Base-by-base conservation (phyloP, 345 rosid species). In the Citrus unshiu region DNA sequence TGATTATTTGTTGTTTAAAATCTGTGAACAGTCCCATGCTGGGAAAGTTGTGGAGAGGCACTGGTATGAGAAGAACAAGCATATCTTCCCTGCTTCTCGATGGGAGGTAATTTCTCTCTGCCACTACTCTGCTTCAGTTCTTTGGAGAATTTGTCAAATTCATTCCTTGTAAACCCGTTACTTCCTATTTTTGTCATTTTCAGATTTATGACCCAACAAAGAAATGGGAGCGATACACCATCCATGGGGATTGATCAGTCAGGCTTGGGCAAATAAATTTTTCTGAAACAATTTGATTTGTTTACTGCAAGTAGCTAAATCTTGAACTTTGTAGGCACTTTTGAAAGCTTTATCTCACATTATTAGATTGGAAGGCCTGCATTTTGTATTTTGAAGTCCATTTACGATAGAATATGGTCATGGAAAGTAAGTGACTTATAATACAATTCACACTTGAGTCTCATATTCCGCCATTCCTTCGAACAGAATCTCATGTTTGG, bases 41-140 rank as follows among this genome's bases (percentile, higher is more conserved):
- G 99, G 99, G 70, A 94, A 97, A 86, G 99, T 97, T 30, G 98
- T 94, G 39, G 99, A 96, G 92, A 93, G 99, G 85, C 99, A 96
- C 84, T 96, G 99, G 99, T 94, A 96, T 29, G 98, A 96, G 82
- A 96, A 94, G 93, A 96, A 96, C 93, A 94, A 94, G 78, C 99
- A 94, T 83, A 97, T 97, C 74, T 97, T 97, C 81, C 99, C 99
- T 39, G 98, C 98, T 86, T 97, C 98, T 10, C 88, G 98, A 88
- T 97, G 98, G 99, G 99, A 94, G 99, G 98, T 96, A 58, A 57
- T 27, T 27, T 71, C 77, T 57, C 71, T 65, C 78, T 71, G 54
- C 46, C 58, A 58, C 10, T 46, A 35, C 60, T 7, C 60, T 9
- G 6, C 63, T 60, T 62, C 62, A 16, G 21, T 60, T 7, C 24